A percentile compares a stretch with the other conserved stretches of the same genome.
These are phyloP conservation scores for Aspergillus costaricaensis DNA, from an alignment of 2,329 filamentous ascomycete genomes.

Conservation along the genomic window DNA sequence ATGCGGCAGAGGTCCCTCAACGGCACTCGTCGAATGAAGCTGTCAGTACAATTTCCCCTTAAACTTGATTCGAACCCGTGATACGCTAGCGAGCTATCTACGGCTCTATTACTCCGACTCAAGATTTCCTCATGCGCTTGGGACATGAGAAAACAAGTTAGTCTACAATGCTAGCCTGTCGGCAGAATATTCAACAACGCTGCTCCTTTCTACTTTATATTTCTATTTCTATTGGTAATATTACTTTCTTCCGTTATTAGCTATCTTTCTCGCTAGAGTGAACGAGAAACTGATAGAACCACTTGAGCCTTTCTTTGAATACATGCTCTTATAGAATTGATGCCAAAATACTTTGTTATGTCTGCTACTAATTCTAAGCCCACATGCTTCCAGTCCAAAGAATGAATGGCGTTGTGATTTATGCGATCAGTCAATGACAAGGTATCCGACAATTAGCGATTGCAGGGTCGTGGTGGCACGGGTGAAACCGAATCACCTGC, in stretches of 20 bases:
- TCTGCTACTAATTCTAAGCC: too few relatives aligned
- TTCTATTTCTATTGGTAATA: too few relatives aligned
- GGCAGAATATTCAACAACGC: slow-evolving; percentile 8
- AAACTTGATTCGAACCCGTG: too few relatives aligned
- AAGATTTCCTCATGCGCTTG: too few relatives aligned
- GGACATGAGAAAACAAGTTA: not conserved
- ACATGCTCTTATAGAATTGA: not conserved
- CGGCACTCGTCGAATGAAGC: slow-evolving; percentile 13
- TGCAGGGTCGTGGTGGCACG: not conserved
- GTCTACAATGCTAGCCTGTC: not conserved
- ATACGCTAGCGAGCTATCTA: too few relatives aligned
- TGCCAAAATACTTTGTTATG: too few relatives aligned
- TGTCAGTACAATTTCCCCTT: not conserved
- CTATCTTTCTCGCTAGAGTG: not conserved
- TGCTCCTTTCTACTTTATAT: not conserved
- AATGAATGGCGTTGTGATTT: not conserved
- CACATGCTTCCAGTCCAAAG: too few relatives aligned
- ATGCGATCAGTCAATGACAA: not conserved
- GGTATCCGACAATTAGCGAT: not conserved
- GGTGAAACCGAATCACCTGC: slow-evolving; percentile 21
- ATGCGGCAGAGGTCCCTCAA: slow-evolving; percentile 20
- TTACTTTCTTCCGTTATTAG: not conserved
- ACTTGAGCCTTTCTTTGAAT: not conserved
- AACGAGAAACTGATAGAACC: not conserved
- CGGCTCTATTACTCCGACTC: too few relatives aligned